Conservation (phyloP, 2,329 filamentous ascomycete species). For the Didymella pomorum region DNA sequence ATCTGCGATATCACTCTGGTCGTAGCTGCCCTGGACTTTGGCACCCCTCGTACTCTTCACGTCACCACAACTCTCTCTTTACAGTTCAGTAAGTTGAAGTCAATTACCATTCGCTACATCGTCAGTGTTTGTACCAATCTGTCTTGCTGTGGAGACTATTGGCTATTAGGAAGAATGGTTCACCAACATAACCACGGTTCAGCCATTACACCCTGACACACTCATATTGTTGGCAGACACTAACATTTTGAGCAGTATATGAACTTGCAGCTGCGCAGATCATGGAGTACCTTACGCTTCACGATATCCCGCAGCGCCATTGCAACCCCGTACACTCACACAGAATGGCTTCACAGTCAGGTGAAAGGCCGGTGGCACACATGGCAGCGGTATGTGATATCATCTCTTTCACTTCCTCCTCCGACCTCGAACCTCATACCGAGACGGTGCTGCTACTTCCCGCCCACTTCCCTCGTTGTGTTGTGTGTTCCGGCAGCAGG, state of each 20-base stretch:
- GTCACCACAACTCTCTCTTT: not conserved
- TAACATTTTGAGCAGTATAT: slow-evolving; percentile 23
- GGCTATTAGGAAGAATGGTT: slow-evolving; percentile 1
- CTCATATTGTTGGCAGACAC: not conserved
- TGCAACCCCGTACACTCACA: slow-evolving; percentile 38
- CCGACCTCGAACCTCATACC: slow-evolving; percentile 5
- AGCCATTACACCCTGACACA: not conserved
- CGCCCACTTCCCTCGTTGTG: not conserved
- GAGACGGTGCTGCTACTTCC: slow-evolving; percentile 10
- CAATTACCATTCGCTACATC: not conserved
- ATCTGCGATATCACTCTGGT: slow-evolving; percentile 27
- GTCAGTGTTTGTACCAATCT: not conserved
- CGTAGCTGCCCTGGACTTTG: slow-evolving; percentile 13
- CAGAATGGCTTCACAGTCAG: slow-evolving; percentile 41
- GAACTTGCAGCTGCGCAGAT: slow-evolving; percentile 10
- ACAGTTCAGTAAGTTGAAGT: slow-evolving; percentile 3
- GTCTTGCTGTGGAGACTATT: not conserved
- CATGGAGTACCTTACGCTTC: slow-evolving; percentile 52
- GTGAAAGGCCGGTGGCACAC: slow-evolving; percentile 34
- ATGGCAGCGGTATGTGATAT: slow-evolving; percentile 42
- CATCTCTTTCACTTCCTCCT: slow-evolving; percentile 18
- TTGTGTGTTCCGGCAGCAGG: slow-evolving; percentile 1
- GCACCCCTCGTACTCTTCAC: slow-evolving; percentile 7
- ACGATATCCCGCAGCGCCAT: slow-evolving; percentile 49
- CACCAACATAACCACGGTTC: slow-evolving; percentile 13